These are phyloP conservation scores for Croton laevigatus DNA, from an alignment of 441 rosid species.

Conservation along the genomic window DNA sequence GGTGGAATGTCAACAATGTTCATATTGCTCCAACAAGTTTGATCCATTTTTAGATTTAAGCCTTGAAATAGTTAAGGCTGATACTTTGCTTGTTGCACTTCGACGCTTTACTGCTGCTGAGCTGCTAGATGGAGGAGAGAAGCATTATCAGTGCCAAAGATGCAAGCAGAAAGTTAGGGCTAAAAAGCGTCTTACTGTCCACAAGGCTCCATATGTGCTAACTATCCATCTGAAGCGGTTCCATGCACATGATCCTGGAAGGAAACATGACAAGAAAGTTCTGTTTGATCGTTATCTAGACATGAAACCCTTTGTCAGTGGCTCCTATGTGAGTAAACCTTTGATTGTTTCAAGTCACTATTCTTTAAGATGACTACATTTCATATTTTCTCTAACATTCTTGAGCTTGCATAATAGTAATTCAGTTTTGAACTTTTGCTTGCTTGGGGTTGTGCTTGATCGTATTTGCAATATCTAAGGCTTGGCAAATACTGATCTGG, in stretches of 20 bases:
- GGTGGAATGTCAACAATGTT: slow-evolving; percentile 91
- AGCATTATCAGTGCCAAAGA: slow-evolving; percentile 76
- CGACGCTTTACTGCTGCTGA: slow-evolving; percentile 72
- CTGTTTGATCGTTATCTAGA: slow-evolving; percentile 62
- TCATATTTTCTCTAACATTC: not conserved
- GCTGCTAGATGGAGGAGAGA: slow-evolving; percentile 84
- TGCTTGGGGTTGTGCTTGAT: not conserved
- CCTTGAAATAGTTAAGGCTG: slow-evolving; percentile 83
- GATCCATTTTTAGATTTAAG: slow-evolving; percentile 93
- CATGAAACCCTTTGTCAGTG: slow-evolving; percentile 81
- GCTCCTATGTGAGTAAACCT: slow-evolving; percentile 64
- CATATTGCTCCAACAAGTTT: slow-evolving; percentile 73
- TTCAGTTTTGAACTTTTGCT: not conserved
- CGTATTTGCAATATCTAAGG: too few species aligned
- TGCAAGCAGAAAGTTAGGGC: slow-evolving; percentile 93
- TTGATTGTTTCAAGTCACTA: not conserved
- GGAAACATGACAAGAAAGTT: slow-evolving; percentile 75
- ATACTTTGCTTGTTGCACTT: slow-evolving; percentile 70
- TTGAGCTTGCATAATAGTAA: not conserved
- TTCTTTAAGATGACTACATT: not conserved
- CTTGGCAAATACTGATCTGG: too few species aligned
- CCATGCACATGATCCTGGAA: slow-evolving; percentile 63
- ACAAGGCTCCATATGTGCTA: slow-evolving; percentile 85
- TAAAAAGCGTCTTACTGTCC: slow-evolving; percentile 75
- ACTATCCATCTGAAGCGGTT: slow-evolving; percentile 89